phyloP scores from a whole-genome alignment of 768 basidiomycete genomes.

The Pleurotus sapidus region DNA sequence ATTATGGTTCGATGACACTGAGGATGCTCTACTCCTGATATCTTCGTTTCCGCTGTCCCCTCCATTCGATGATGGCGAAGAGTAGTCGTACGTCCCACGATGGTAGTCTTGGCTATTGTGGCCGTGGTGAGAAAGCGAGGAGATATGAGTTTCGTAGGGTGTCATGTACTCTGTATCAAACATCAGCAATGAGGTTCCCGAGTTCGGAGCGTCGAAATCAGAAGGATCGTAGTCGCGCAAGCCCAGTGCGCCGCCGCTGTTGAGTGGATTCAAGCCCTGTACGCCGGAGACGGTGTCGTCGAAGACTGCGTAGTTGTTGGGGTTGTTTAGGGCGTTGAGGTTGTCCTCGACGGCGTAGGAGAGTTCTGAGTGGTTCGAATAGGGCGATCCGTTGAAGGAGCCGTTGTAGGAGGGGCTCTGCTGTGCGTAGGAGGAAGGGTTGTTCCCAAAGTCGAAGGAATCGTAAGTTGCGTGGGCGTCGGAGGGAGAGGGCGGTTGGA shows the following conservation, averaged over 20 bases:
- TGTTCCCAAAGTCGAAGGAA: slow-evolving; percentile 17
- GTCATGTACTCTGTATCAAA: slow-evolving; percentile 45
- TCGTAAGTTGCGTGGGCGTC: slow-evolving; percentile 14
- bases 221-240: slow-evolving; percentile 65
- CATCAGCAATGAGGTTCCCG: slow-evolving; percentile 55
- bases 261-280: neutral
- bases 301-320: slow-evolving; percentile 34
- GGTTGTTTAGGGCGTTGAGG: slow-evolving; percentile 20
- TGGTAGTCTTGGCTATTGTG: neutral
- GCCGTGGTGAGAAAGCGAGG: neutral
- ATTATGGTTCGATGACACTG: slow-evolving; percentile 56
- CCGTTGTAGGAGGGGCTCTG: slow-evolving; percentile 51
- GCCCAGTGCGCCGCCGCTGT: slow-evolving; percentile 5
- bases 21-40: slow-evolving; percentile 60
- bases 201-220: slow-evolving; percentile 64
- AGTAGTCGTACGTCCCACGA: slow-evolving; percentile 52
- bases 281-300: slow-evolving; percentile 33
- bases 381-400: slow-evolving; percentile 72
- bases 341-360: slow-evolving; percentile 45
- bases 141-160: neutral
- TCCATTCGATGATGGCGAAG: slow-evolving; percentile 59
- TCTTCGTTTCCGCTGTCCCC: slow-evolving; percentile 37
- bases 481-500: slow-evolving; percentile 23
- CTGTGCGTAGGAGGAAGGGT: slow-evolving; percentile 38
- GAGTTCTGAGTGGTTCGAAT: slow-evolving; percentile 67